These are phyloP conservation scores for Russula griseocarnosa DNA, from an alignment of 768 basidiomycete species.

Conservation along the genomic window DNA sequence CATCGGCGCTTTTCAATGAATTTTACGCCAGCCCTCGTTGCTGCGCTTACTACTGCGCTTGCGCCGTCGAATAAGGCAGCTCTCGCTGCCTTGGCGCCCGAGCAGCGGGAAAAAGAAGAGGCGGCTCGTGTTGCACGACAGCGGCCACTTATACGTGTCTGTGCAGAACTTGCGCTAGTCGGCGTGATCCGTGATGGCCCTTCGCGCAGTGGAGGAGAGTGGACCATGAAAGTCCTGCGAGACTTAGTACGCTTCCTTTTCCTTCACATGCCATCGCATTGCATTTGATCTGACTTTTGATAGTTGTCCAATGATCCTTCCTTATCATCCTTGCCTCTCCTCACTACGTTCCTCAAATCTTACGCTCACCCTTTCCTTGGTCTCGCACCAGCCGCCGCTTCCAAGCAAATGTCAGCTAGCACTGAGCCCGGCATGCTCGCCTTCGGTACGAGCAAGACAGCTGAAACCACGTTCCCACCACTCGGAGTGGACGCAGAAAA, in stretches of 20 bases:
- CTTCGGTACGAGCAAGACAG: slow-evolving; percentile 30
- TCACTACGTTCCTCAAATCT: slow-evolving; percentile 91
- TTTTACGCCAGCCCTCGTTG: slow-evolving; percentile 71
- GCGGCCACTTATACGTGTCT: slow-evolving; percentile 79
- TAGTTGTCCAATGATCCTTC: slow-evolving; percentile 87
- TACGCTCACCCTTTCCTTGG: slow-evolving; percentile 87
- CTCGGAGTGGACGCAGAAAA: slow-evolving; percentile 46
- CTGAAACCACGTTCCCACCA: slow-evolving; percentile 38
- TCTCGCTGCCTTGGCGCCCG: slow-evolving; percentile 55
- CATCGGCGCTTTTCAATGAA: slow-evolving; percentile 80
- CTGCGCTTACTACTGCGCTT: slow-evolving; percentile 54
- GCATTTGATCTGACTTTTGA: slow-evolving; percentile 13
- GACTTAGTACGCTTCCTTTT: slow-evolving; percentile 61
- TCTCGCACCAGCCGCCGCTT: slow-evolving; percentile 47
- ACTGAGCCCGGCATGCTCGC: slow-evolving; percentile 58
- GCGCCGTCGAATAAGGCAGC: slow-evolving; percentile 55
- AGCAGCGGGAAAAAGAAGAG: slow-evolving; percentile 94
- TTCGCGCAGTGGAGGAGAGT: slow-evolving; percentile 72
- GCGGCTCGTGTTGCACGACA: slow-evolving; percentile 71
- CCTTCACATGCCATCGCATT: slow-evolving; percentile 11
- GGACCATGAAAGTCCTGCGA: slow-evolving; percentile 82
- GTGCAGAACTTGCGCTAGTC: slow-evolving; percentile 85
- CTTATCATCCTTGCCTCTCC: slow-evolving; percentile 81
- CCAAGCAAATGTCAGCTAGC: slow-evolving; percentile 56
- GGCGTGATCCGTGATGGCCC: slow-evolving; percentile 75